phyloP scores from a whole-genome alignment of 2,329 filamentous ascomycete species.

The Lachnellula cervina region DNA sequence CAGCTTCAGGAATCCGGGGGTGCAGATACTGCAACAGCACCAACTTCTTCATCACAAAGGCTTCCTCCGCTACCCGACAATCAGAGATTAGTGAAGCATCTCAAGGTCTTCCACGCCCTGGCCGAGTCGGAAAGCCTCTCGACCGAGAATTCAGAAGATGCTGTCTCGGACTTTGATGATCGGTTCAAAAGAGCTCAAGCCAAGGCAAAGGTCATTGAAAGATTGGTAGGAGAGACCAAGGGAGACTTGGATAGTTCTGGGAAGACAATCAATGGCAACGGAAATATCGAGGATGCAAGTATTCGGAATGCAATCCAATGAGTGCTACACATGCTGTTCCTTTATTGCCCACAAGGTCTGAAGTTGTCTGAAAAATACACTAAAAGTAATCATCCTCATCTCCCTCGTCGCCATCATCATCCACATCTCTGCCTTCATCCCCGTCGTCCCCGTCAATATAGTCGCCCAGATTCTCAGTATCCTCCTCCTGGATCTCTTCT shows the following conservation, averaged over 20 bases:
- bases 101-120: slow-evolving; percentile 69
- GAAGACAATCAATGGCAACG: slow-evolving; percentile 26
- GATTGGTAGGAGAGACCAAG: slow-evolving; percentile 49
- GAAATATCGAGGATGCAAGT: slow-evolving; percentile 44
- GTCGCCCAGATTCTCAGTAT: not conserved
- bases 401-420: not conserved
- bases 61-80: slow-evolving; percentile 50
- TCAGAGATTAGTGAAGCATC: slow-evolving; percentile 68
- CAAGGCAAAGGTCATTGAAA: slow-evolving; percentile 81
- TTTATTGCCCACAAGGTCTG: not conserved
- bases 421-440: not conserved
- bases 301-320: slow-evolving; percentile 28
- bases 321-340: not conserved
- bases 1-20: not conserved
- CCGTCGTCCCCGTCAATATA: not conserved
- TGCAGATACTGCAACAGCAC: not conserved
- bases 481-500: not conserved
- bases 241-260: slow-evolving; percentile 5
- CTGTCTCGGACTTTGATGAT: slow-evolving; percentile 88
- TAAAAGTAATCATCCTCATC: not conserved
- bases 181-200: slow-evolving; percentile 75
- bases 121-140: slow-evolving; percentile 74
- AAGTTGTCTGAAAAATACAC: not conserved
- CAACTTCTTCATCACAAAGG: not conserved
- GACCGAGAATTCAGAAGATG: slow-evolving; percentile 80